Evolutionary conservation across 2,329 filamentous ascomycete species (phyloP).

Genomic region (Fusarium setosum): DNA sequence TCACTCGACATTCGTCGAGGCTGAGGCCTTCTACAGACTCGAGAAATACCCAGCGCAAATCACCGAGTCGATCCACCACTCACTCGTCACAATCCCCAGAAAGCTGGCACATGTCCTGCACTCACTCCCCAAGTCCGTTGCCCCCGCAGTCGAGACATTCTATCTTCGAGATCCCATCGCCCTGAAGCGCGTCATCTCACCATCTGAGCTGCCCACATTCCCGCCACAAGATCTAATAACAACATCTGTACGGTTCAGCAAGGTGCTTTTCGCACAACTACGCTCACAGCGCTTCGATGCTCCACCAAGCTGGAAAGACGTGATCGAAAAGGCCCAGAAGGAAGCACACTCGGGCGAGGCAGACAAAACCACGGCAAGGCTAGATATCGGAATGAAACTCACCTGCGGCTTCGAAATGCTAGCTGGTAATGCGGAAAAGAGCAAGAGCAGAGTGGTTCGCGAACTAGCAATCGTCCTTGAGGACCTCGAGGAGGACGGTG

Average conservation of each 20-base stretch:
- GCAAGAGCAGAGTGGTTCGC: slow-evolving; percentile 74
- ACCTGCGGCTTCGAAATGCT: slow-evolving; percentile 93
- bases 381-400: slow-evolving; percentile 88
- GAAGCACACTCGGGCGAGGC: slow-evolving; percentile 20
- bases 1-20: slow-evolving; percentile 80
- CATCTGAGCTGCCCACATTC: slow-evolving; percentile 69
- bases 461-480: slow-evolving; percentile 83
- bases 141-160: slow-evolving; percentile 89
- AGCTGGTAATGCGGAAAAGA: slow-evolving; percentile 72
- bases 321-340: slow-evolving; percentile 37
- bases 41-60: slow-evolving; percentile 86
- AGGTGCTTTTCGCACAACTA: slow-evolving; percentile 89
- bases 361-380: slow-evolving; percentile 42
- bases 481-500: slow-evolving; percentile 79
- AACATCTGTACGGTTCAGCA: slow-evolving; percentile 84
- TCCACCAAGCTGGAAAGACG: slow-evolving; percentile 62
- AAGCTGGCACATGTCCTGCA: slow-evolving; percentile 85
- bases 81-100: slow-evolving; percentile 79
- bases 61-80: slow-evolving; percentile 78
- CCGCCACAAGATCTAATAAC: slow-evolving; percentile 83
- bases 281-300: slow-evolving; percentile 85
- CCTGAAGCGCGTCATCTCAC: slow-evolving; percentile 73
- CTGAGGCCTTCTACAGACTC: slow-evolving; percentile 90
- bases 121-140: slow-evolving; percentile 78
- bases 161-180: slow-evolving; percentile 88